Evolutionary conservation across 139 green algal genomes (phyloP), one percentile per base, ranked within the genome.

Genomic region (Mesostigma viride): DNA sequence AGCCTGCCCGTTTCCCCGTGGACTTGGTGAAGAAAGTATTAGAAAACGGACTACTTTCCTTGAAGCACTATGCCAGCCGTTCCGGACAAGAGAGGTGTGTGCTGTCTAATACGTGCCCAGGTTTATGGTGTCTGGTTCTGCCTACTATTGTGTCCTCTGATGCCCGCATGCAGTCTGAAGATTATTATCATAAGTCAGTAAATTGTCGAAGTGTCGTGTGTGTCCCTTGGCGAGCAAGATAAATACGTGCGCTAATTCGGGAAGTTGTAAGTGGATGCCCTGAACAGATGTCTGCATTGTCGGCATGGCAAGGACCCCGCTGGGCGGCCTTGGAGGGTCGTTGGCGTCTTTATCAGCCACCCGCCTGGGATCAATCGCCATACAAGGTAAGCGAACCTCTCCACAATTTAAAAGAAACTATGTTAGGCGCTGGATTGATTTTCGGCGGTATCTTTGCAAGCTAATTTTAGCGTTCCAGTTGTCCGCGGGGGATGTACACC

Each of bases 331-430:
- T 31, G 74, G 85, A 57, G 90, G 90, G 11, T 51, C 68, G 0
- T 71, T 96, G 6, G 74, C 78, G 0, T 56, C 62, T 0, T 64
- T 92, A 3, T 76, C 83, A 6, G 89, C 88, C 22, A 79, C 82
- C 5, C 68, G 90, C n/a, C 77, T 96, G 3, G 90, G 90, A 0
- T 53, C 67, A 1, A 26, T 84, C 0, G 90, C 86, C 4, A 96
- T 96, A 69, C 71, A 79, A 60, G 70, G 65, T 76, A 30, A n/a
- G 63, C 0, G 6, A 3, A 45, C 58, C 2, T 6, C 44, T 14
- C 28, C 56, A 14, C 14, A n/a, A n/a, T 63, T 11, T 32, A 14
- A 8, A 8, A 34, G 11, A 28, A 11, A 14, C 27, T 11, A 22
- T 8, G 56, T 14, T 14, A 11, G 14, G 56, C 14, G 56, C 28